phyloP scores from a whole-genome alignment of 2,329 filamentous ascomycete genomes.

The Fusarium albidum region DNA sequence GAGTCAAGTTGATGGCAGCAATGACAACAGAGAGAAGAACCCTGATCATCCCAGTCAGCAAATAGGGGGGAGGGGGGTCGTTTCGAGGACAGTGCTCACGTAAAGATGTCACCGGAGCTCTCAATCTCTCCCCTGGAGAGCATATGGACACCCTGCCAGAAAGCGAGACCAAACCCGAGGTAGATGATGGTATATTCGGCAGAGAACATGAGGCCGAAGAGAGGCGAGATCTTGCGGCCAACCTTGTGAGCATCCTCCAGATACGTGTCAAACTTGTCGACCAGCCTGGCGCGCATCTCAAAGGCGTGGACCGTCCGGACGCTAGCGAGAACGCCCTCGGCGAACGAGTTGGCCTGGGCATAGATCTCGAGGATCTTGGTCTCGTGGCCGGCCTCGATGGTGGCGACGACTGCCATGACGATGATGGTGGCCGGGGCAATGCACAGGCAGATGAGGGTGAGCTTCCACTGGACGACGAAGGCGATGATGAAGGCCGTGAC shows the following conservation, averaged over 20 bases:
- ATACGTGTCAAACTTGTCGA: conserved; percentile 49
- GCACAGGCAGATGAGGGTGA: conserved; percentile 52
- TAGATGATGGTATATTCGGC: conserved; percentile 52
- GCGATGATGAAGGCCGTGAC: conserved; percentile 50
- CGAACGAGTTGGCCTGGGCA: conserved; percentile 46
- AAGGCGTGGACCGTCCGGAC: conserved; percentile 54
- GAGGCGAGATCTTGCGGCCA: conserved; percentile 49
- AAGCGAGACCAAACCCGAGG: conserved; percentile 52
- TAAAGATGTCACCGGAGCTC: conserved; percentile 50
- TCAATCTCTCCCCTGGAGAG: conserved; percentile 47
- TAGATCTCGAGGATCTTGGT: conserved; percentile 46
- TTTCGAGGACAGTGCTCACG: conserved; percentile 28
- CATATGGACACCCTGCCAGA: conserved; percentile 55
- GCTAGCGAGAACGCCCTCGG: conserved; percentile 49
- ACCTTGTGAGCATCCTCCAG: conserved; percentile 47
- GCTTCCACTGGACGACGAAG: conserved; percentile 53
- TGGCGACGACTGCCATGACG: conserved; percentile 45
- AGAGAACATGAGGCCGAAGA: conserved; percentile 50
- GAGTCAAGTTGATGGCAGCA: conserved; percentile 47
- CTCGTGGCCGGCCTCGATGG: conserved; percentile 42
- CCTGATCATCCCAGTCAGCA: conserved; percentile 22
- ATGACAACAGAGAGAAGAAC: conserved; percentile 51
- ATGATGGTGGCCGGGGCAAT: conserved; percentile 43
- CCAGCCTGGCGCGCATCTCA: conserved; percentile 48
- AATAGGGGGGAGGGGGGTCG: background rate